Evolutionary conservation across 257 asterid genomes (phyloP).

Genomic region (Solanum pennellii): DNA sequence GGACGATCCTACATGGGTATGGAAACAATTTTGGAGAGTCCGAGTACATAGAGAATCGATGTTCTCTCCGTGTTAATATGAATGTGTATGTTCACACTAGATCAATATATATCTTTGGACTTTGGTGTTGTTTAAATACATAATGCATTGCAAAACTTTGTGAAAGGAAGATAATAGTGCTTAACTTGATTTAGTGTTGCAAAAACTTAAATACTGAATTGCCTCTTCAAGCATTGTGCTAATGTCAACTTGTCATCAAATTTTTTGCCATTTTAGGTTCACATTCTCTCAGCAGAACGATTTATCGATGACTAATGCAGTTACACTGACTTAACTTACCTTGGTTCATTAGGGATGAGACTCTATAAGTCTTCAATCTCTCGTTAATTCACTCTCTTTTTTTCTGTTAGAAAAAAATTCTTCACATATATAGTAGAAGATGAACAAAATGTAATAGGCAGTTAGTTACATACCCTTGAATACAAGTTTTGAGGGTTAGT

Average conservation of each 20-base stretch:
- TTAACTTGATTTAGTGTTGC: slow-evolving; percentile 80
- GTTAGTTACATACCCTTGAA: slow-evolving; percentile 31
- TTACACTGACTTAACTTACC: slow-evolving; percentile 11
- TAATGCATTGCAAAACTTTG: slow-evolving; percentile 16
- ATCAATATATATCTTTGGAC: too few relatives aligned
- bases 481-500: neutral
- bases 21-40: too few relatives aligned
- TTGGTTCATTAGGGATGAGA: slow-evolving; percentile 81
- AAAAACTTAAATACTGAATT: slow-evolving; percentile 59
- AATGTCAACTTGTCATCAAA: slow-evolving; percentile 42
- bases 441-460: neutral
- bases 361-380: slow-evolving; percentile 67
- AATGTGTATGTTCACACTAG: too few relatives aligned
- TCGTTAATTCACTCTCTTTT: slow-evolving; percentile 81
- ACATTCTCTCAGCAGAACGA: neutral
- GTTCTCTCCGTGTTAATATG: too few relatives aligned
- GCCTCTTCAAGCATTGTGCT: slow-evolving; percentile 99
- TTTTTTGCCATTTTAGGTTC: neutral
- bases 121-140: neutral
- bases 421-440: neutral
- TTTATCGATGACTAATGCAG: neutral
- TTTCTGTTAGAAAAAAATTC: slow-evolving; percentile 19
- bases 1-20: too few relatives aligned
- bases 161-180: neutral
- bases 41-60: too few relatives aligned